A percentile compares a stretch with the other conserved stretches of the same genome.
Evolutionary conservation across 2,329 filamentous ascomycete species (phyloP).

Genomic region (Hymenoscyphus infarciens): DNA sequence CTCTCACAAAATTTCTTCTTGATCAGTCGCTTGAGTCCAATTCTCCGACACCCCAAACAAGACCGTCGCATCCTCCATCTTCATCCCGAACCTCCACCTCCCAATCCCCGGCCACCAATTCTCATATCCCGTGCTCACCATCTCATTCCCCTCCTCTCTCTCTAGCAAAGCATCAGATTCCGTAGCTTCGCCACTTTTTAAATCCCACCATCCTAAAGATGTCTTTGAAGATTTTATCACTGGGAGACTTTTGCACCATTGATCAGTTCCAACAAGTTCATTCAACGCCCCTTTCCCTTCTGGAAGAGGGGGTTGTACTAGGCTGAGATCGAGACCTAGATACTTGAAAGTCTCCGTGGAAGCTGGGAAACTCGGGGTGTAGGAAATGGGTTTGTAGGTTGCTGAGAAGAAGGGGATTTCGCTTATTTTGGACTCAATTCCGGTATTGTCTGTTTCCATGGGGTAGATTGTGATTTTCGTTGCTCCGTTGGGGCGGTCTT

Average conservation of each 20-base stretch:
- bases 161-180: conserved; percentile 5
- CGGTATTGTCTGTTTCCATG: conserved; percentile 37
- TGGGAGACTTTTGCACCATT: conserved; percentile 43
- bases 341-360: conserved; percentile 35
- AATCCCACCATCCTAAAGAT: conserved; percentile 46
- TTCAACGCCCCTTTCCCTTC: conserved; percentile 37
- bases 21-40: neutral
- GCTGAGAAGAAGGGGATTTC: conserved; percentile 44
- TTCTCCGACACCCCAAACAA: conserved; percentile 22
- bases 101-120: conserved; percentile 48
- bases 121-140: conserved; percentile 22
- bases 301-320: conserved; percentile 50
- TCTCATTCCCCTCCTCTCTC: conserved; percentile 7
- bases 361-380: conserved; percentile 44
- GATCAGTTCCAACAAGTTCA: conserved; percentile 45
- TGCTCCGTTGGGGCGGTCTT: conserved; percentile 36
- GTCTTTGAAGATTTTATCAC: conserved; percentile 33
- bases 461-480: conserved; percentile 45
- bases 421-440: conserved; percentile 30
- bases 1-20: too few relatives aligned
- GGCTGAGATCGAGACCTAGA: conserved; percentile 41
- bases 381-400: conserved; percentile 42
- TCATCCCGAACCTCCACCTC: conserved; percentile 41
- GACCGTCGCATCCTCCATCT: conserved; percentile 34
- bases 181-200: conserved; percentile 38